Evolutionary conservation across 352 stramenopile species (phyloP).

Genomic region (Hyaloperonospora arabidopsidis): DNA sequence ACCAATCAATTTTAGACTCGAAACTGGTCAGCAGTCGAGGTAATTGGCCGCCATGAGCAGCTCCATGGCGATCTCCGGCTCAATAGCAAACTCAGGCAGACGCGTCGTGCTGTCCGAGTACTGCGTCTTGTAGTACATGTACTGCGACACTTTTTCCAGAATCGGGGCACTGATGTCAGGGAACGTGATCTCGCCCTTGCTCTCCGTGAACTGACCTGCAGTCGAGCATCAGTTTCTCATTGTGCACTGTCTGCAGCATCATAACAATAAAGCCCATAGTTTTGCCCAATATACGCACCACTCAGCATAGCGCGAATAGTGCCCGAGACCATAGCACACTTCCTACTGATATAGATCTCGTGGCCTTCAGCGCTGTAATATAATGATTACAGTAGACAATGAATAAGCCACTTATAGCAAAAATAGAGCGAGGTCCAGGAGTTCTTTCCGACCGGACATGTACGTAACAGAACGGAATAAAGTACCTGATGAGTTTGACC

Average conservation of each 20-base stretch:
- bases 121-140: slow-evolving; percentile 98
- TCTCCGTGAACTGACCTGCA: slow-evolving; percentile 87
- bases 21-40: slow-evolving; percentile 65
- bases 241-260: neutral
- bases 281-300: slow-evolving; percentile 38
- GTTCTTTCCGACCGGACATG: slow-evolving; percentile 2
- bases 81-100: slow-evolving; percentile 97
- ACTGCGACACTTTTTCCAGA: slow-evolving; percentile 96
- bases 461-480: neutral
- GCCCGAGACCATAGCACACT: slow-evolving; percentile 90
- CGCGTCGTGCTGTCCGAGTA: slow-evolving; percentile 91
- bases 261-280: too few species aligned
- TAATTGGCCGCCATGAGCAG: slow-evolving; percentile 97
- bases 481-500: slow-evolving; percentile 77
- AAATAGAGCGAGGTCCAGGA: neutral
- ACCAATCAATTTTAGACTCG: too few species aligned
- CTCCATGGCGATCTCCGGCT: slow-evolving; percentile 96
- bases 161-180: slow-evolving; percentile 93
- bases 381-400: slow-evolving; percentile 5
- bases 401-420: slow-evolving; percentile 1
- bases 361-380: slow-evolving; percentile 88
- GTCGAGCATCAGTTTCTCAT: neutral
- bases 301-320: slow-evolving; percentile 97
- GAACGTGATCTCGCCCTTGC: slow-evolving; percentile 95
- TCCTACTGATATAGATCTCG: slow-evolving; percentile 91